Base-by-base conservation (phyloP, 148 eudicot genomes). In the Persicaria maculosa region DNA sequence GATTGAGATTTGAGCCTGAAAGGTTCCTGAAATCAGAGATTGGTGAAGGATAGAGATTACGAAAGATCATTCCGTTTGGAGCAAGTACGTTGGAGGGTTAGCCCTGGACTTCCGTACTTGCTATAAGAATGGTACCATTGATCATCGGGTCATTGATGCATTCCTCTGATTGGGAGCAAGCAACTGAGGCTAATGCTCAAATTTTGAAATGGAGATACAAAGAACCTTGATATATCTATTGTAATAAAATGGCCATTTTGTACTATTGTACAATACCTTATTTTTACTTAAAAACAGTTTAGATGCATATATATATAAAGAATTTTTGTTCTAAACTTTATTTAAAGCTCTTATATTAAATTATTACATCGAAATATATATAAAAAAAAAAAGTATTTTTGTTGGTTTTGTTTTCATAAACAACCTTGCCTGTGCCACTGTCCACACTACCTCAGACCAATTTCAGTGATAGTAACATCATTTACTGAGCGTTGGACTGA, bases 401-500 rank as follows among this genome's bases (percentile, higher is more conserved):
- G 22, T 31, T 31, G 36, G 36, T 31, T 31, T 31, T 31, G 36
- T 31, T 31, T 31, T 31, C 36, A 31, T 31, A 0, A 2, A 31
- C 1, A 31, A 31, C 2, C 1, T 1, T 31, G 36, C 36, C 1
- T 31, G 2, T 2, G 36, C n/a, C n/a, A 14, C 4, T 52, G 12
- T n/a, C 36, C 36, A 31, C 17, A 4, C 5, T 53, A 53, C 58
- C 58, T 53, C 5, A 20, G 58, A 16, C n/a, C 17, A 53, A 19
- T 6, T 50, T 80, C 77, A 43, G 75, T 44, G 65, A 80, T 45
- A 0, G 83, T 74, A 1, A 46, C 57, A 1, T 80, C 83, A 74
- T 77, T 74, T 57, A 69, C 58, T 9, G 80, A 77, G 48, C 62
- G 64, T 9, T 71, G 72, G 6, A 45, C 5, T 0, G 80, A 69